phyloP scores from a whole-genome alignment of 1,284 basidiomycete genomes.

The Ustilago loliicola region DNA sequence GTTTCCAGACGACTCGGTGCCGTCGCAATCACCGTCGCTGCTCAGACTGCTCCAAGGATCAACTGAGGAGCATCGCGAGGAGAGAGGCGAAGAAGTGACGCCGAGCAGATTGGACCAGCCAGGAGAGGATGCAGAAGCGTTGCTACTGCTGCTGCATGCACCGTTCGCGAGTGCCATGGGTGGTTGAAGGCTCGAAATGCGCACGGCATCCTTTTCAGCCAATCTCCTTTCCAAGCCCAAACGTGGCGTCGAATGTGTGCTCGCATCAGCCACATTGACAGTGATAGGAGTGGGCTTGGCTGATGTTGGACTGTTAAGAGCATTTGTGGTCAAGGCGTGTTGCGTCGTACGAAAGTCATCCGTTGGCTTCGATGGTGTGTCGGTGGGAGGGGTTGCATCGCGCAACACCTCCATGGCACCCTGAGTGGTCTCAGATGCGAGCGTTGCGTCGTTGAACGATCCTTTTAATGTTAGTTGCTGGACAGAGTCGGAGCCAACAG shows the following conservation, averaged over 20 bases:
- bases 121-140: constrained; percentile 14
- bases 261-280: constrained; percentile 20
- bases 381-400: constrained; percentile 13
- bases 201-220: constrained; percentile 35
- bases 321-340: background rate
- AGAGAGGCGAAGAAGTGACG: constrained; percentile 45
- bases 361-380: background rate
- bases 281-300: constrained; percentile 8
- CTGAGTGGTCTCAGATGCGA: constrained; percentile 2
- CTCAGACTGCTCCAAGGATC: constrained; percentile 57
- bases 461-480: background rate
- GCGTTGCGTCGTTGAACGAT: background rate
- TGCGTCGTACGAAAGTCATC: constrained; percentile 17
- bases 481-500: constrained; percentile 5
- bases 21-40: constrained; percentile 56
- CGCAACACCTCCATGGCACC: constrained; percentile 34
- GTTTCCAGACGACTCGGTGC: constrained; percentile 49
- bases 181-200: constrained; percentile 25
- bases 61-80: constrained; percentile 54
- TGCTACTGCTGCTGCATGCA: background rate
- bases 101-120: constrained; percentile 39
- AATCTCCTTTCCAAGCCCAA: constrained; percentile 28
- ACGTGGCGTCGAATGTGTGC: constrained; percentile 22
- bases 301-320: constrained; percentile 8
- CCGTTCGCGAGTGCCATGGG: background rate